A percentile compares a stretch with the other conserved stretches of the same genome.
Evolutionary conservation across 306 rosid genomes (phyloP).

Genomic region (Lathyrus sativus): DNA sequence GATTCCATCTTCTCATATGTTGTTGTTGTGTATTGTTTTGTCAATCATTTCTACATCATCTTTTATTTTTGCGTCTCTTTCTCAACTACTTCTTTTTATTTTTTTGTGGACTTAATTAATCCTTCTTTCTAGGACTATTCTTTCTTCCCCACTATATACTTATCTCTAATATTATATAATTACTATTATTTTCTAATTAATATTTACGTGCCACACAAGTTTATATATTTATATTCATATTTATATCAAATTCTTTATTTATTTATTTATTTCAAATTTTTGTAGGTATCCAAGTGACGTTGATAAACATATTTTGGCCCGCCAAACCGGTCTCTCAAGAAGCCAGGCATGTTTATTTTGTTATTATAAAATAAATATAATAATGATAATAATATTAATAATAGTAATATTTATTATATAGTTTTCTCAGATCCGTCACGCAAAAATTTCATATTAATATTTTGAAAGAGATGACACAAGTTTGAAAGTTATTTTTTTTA

Average conservation of each 20-base stretch:
- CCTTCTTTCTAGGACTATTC: conserved; percentile 38
- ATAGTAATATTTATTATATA: conserved; percentile 1
- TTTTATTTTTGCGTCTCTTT: conserved; percentile 13
- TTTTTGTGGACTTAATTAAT: conserved; percentile 37
- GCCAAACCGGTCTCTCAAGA: conserved; percentile 99
- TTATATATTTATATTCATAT: neutral
- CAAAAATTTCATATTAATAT: conserved; percentile 7
- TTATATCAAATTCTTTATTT: neutral
- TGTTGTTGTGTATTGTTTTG: conserved; percentile 34
- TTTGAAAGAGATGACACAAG: conserved; percentile 17
- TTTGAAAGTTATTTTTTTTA: conserved; percentile 7
- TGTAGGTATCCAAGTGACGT: conserved; percentile 97
- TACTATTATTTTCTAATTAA: conserved; percentile 10
- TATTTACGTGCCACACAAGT: conserved; percentile 32
- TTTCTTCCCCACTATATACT: conserved; percentile 13
- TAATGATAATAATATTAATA: too few species aligned
- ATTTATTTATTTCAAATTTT: conserved; percentile 10
- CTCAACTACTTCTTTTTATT: conserved; percentile 34
- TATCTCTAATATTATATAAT: conserved; percentile 32
- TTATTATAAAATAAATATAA: neutral
- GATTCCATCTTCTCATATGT: conserved; percentile 52
- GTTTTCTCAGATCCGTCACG: neutral
- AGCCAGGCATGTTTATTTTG: conserved; percentile 79
- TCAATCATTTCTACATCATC: conserved; percentile 45
- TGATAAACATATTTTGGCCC: conserved; percentile 90